phyloP scores from a whole-genome alignment of 2,329 filamentous ascomycete species.

The Mariannaea elegans region DNA sequence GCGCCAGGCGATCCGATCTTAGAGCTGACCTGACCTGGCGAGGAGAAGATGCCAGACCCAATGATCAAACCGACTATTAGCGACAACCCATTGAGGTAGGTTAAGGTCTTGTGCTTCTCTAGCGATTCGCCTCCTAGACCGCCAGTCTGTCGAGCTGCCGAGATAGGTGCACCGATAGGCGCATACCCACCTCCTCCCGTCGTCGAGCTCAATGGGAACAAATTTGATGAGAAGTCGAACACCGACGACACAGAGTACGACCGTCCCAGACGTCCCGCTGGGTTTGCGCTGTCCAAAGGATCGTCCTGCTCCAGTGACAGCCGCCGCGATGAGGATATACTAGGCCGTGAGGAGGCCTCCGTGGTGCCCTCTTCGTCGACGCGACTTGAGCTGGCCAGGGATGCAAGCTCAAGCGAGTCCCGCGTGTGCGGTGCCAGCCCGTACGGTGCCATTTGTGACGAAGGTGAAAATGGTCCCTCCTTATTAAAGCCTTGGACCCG shows the following conservation, averaged over 20 bases:
- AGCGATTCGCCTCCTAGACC: slow-evolving; percentile 78
- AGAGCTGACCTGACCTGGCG: slow-evolving; percentile 88
- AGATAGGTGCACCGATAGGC: slow-evolving; percentile 80
- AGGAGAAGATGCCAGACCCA: slow-evolving; percentile 95
- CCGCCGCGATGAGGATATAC: slow-evolving; percentile 89
- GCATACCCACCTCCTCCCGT: slow-evolving; percentile 78
- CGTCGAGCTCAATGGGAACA: slow-evolving; percentile 91
- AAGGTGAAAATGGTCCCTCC: slow-evolving; percentile 35
- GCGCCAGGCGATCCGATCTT: slow-evolving; percentile 93
- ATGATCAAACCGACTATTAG: slow-evolving; percentile 94
- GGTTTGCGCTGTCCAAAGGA: slow-evolving; percentile 70
- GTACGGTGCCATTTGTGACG: slow-evolving; percentile 51
- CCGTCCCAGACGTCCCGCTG: slow-evolving; percentile 60
- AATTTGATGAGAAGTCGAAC: slow-evolving; percentile 93
- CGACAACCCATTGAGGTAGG: slow-evolving; percentile 91
- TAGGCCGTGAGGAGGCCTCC: slow-evolving; percentile 80
- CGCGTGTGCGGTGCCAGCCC: slow-evolving; percentile 64
- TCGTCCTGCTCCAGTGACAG: slow-evolving; percentile 86
- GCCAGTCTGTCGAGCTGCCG: slow-evolving; percentile 55
- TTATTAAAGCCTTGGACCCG: slow-evolving; percentile 6
- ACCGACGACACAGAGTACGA: slow-evolving; percentile 91
- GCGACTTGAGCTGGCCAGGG: slow-evolving; percentile 83
- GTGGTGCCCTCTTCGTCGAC: slow-evolving; percentile 63
- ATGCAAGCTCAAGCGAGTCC: slow-evolving; percentile 96
- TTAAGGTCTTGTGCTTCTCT: slow-evolving; percentile 95